A percentile compares a stretch with the other conserved stretches of the same genome.
phyloP scores from a whole-genome alignment of 305 asterid species.

The Fraxinus greggii region DNA sequence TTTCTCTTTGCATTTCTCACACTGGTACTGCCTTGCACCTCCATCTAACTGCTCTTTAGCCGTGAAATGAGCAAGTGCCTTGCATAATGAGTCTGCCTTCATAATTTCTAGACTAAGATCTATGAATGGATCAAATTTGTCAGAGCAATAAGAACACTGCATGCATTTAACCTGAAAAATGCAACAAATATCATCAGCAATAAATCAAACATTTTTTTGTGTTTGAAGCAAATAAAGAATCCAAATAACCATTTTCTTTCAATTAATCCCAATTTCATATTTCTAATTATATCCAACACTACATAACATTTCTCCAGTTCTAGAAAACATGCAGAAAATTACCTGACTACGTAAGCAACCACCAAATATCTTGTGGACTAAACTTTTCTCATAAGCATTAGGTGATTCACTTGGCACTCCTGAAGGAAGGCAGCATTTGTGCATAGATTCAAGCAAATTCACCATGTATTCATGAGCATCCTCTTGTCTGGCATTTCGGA shows the following conservation, averaged over 20 bases:
- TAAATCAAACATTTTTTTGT: neutral
- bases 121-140: constrained; percentile 88
- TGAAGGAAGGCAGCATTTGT: constrained; percentile 93
- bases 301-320: constrained; percentile 7
- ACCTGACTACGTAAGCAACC: constrained; percentile 97
- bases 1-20: constrained; percentile 94
- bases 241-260: neutral
- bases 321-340: constrained; percentile 10
- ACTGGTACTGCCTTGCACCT: constrained; percentile 84
- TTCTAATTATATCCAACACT: neutral
- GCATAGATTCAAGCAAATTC: constrained; percentile 93
- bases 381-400: constrained; percentile 88
- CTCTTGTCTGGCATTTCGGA: constrained; percentile 89
- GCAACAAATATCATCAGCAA: constrained; percentile 1
- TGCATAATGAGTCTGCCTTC: constrained; percentile 68
- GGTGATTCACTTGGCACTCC: constrained; percentile 97
- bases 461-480: constrained; percentile 99
- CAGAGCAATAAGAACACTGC: constrained; percentile 88
- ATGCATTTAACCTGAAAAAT: constrained; percentile 80
- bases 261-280: neutral
- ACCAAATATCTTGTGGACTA: constrained; percentile 96
- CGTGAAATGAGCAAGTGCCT: constrained; percentile 78
- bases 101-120: constrained; percentile 84
- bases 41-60: constrained; percentile 90
- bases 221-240: neutral